Conservation (phyloP, 805 yeast species). For the Wickerhamiella nectarea region DNA sequence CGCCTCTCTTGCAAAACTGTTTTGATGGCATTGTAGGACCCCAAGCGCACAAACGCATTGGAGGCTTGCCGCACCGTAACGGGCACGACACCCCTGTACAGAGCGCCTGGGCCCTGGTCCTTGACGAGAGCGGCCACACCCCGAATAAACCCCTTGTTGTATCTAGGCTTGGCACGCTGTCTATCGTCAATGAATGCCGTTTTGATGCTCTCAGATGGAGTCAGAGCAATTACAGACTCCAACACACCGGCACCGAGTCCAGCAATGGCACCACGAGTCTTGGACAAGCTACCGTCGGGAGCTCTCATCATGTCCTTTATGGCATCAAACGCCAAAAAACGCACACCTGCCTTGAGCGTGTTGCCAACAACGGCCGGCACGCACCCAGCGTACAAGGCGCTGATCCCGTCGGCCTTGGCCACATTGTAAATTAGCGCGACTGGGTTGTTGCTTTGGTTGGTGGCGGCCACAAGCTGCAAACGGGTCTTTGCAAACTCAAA, state of each 20-base stretch:
- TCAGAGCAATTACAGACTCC: conserved; percentile 85
- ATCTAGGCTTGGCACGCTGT: conserved; percentile 61
- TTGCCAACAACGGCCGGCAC: conserved; percentile 94
- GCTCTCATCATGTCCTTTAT: conserved; percentile 69
- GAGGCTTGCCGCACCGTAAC: conserved; percentile 94
- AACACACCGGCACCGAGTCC: conserved; percentile 96
- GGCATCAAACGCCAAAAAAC: conserved; percentile 85
- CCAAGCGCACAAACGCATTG: conserved; percentile 86
- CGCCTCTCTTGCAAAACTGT: conserved; percentile 58
- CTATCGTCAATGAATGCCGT: conserved; percentile 92
- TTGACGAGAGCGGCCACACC: conserved; percentile 53
- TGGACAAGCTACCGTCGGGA: conserved; percentile 73
- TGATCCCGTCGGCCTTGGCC: conserved; percentile 63
- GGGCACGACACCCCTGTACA: conserved; percentile 82
- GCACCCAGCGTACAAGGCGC: conserved; percentile 82
- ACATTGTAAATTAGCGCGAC: conserved; percentile 61
- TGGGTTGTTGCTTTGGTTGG: conserved; percentile 61
- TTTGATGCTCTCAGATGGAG: conserved; percentile 94
- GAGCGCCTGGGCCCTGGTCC: conserved; percentile 71
- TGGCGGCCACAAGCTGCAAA: conserved; percentile 45
- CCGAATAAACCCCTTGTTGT: conserved; percentile 39
- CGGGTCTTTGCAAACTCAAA: conserved; percentile 95
- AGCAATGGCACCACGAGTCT: conserved; percentile 84
- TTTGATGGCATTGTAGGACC: conserved; percentile 83
- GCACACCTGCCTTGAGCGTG: conserved; percentile 89